Percentiles rank a stretch among this genome's conserved stretches.
phyloP scores from a whole-genome alignment of 306 rosid species.

The Fragaria iinumae region DNA sequence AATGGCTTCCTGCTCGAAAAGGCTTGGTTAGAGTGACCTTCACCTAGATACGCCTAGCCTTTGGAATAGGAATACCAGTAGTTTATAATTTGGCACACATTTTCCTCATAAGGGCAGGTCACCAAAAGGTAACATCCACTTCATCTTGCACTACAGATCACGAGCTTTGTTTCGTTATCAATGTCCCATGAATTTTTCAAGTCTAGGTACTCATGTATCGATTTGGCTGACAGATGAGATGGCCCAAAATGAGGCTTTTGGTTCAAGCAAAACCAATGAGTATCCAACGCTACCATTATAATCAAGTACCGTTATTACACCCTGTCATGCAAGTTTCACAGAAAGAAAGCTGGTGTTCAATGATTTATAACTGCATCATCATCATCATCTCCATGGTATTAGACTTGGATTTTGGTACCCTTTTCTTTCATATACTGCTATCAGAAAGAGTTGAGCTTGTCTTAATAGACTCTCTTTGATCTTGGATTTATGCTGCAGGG shows the following conservation, averaged over 20 bases:
- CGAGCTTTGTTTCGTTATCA: constrained; percentile 35
- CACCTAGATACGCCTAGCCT: not conserved
- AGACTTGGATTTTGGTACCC: constrained; percentile 26
- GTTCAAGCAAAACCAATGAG: constrained; percentile 38
- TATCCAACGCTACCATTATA: constrained; percentile 16
- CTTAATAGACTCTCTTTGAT: constrained; percentile 11
- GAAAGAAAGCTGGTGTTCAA: constrained; percentile 35
- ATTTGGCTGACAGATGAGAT: constrained; percentile 43
- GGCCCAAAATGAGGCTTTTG: constrained; percentile 44
- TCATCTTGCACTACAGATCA: constrained; percentile 41
- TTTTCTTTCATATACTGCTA: constrained; percentile 25
- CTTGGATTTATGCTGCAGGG: constrained; percentile 48
- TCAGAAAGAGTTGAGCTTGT: constrained; percentile 20
- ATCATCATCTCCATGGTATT: constrained; percentile 63
- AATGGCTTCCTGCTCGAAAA: not conserved
- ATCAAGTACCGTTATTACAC: constrained; percentile 45
- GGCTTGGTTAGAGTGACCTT: not conserved
- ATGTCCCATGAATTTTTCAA: constrained; percentile 24
- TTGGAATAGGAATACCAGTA: not conserved
- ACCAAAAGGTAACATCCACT: constrained; percentile 26
- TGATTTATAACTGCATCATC: constrained; percentile 30
- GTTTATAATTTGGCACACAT: constrained; percentile 26
- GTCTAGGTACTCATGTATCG: constrained; percentile 18
- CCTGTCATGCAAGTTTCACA: constrained; percentile 48
- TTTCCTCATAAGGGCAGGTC: constrained; percentile 48